A percentile compares a stretch with the other conserved stretches of the same genome.
Evolutionary conservation across 108 stramenopile genomes (phyloP).

Genomic region (Epipyxis sp.): DNA sequence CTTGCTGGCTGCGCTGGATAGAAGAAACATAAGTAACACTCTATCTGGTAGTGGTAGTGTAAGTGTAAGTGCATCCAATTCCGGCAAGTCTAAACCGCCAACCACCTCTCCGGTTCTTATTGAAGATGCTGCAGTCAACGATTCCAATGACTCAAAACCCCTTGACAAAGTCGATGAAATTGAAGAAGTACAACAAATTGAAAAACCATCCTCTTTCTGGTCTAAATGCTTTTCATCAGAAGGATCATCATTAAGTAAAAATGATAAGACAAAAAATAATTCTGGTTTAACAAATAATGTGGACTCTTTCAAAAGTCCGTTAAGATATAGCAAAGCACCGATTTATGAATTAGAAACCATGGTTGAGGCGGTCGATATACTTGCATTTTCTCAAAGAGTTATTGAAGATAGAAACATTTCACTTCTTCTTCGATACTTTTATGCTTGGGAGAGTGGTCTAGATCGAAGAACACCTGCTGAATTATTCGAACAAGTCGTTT

Average conservation of each 20-base stretch:
- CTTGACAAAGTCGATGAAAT: not conserved
- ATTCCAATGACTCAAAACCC: not conserved
- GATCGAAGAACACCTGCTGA: conserved; percentile 19
- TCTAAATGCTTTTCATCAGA: not conserved
- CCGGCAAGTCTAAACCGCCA: not conserved
- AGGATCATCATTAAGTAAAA: not conserved
- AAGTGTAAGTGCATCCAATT: not conserved
- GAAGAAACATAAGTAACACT: conserved; percentile 3
- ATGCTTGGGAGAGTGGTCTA: conserved; percentile 17
- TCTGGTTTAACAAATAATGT: not conserved
- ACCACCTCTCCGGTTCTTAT: not conserved
- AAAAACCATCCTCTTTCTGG: not conserved
- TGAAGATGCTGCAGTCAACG: not conserved
- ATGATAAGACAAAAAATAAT: not conserved
- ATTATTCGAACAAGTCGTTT: conserved; percentile 20
- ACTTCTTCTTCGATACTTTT: not conserved
- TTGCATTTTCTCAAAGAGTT: conserved; percentile 16
- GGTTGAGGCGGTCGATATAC: conserved; percentile 33
- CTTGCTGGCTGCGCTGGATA: conserved; percentile 15
- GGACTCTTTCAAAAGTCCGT: not conserved
- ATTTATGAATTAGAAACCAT: conserved; percentile 29
- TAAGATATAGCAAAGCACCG: conserved; percentile 20
- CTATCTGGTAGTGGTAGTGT: not conserved
- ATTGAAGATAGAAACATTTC: conserved; percentile 31
- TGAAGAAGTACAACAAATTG: not conserved